Evolutionary conservation across 306 rosid genomes (phyloP).

Genomic region (Bauhinia variegata): DNA sequence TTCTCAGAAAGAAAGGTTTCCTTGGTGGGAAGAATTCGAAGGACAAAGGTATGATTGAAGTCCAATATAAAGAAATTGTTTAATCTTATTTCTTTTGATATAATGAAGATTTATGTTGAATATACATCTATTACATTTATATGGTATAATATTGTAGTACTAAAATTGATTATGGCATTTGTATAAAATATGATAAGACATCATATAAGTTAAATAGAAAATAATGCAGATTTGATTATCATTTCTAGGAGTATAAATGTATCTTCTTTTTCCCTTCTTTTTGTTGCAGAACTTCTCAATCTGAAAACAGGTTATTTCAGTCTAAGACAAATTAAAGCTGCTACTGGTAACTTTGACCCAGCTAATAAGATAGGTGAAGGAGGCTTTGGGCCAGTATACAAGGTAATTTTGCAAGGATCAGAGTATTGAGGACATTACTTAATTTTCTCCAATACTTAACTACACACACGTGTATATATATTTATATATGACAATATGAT

Average conservation of each 20-base stretch:
- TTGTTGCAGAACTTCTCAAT: slow-evolving; percentile 56
- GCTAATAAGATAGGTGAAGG: slow-evolving; percentile 79
- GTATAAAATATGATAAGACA: too few relatives aligned
- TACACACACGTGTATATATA: too few relatives aligned
- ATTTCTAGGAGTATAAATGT: too few relatives aligned
- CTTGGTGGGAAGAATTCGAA: slow-evolving; percentile 49
- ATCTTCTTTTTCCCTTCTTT: too few relatives aligned
- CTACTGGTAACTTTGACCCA: slow-evolving; percentile 59
- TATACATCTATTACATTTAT: background rate
- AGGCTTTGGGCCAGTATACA: slow-evolving; percentile 80
- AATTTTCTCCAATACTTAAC: background rate
- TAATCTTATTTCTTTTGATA: too few relatives aligned
- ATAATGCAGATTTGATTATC: slow-evolving; percentile 8
- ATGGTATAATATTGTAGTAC: background rate
- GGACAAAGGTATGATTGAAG: slow-evolving; percentile 55
- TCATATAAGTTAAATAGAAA: slow-evolving; percentile 8
- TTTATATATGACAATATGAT: background rate
- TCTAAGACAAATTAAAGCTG: slow-evolving; percentile 63
- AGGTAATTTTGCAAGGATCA: slow-evolving; percentile 42
- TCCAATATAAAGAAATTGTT: slow-evolving; percentile 5
- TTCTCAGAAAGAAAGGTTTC: slow-evolving; percentile 55
- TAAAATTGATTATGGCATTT: too few relatives aligned
- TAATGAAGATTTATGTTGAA: too few relatives aligned
- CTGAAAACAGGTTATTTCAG: slow-evolving; percentile 66
- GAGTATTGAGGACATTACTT: background rate